Evolutionary conservation across 169 alveolate genomes (phyloP), one percentile per base, ranked within the genome.

Genomic region (Cryptosporidium muris): DNA sequence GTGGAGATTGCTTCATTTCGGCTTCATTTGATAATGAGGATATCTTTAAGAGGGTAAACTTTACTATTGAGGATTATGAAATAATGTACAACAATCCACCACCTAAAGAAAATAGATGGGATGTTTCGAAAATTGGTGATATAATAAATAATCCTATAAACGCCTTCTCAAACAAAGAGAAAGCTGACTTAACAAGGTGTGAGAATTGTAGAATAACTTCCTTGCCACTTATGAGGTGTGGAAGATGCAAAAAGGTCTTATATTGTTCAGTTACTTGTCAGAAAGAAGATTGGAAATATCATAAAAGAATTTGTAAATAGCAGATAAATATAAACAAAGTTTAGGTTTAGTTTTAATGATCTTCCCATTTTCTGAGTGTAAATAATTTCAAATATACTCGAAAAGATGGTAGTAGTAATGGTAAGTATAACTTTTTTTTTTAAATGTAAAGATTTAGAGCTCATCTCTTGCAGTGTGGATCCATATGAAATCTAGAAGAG

Each of bases 1-100:
- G 95, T 40, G 97, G 97, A 47, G 97, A 94, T 80, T 94, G 97
- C 51, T 94, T 93, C 80, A 65, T 94, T 40, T 94, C 96, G 12
- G 88, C 88, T 81, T 91, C 97, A 11, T 94, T 90, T 64, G 97
- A 94, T 81, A 96, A 94, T 65, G 96, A 93, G 63, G 94, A 92
- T 53, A 92, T 56, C 36, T 94, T 94, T 89, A 88, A 90, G 52
- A 88, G 97, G 58, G 89, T 90, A 4, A 92, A 91, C 88, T 91
- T 92, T 81, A 82, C 92, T 16, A 53, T 88, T 52, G 81, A 82
- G 8, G 96, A 92, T 65, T 94, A 91, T 80, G 91, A 94, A 38
- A 82, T 81, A 2, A 82, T 92, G 12, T 67, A 92, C 81, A 90
- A 91, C 49, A 89, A 92, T 63, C 97, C 97, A 8, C 97, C 97